A percentile compares a stretch with the other conserved stretches of the same genome.
These are phyloP conservation scores for Cutaneotrichosporon cyanovorans DNA, from an alignment of 1,284 basidiomycete genomes.

Conservation along the genomic window DNA sequence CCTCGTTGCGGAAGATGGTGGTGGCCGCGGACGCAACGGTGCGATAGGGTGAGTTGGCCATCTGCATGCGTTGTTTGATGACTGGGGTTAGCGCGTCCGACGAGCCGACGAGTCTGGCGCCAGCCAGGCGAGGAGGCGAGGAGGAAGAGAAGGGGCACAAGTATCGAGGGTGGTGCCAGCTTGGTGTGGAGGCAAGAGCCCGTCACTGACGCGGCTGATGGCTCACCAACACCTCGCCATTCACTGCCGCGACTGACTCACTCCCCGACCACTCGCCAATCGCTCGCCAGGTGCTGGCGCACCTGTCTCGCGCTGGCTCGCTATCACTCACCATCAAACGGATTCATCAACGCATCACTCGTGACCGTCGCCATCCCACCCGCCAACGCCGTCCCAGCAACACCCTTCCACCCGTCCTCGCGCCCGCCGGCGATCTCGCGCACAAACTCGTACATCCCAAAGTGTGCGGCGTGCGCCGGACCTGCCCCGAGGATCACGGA, in stretches of 20 bases:
- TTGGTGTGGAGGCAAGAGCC: too few species aligned
- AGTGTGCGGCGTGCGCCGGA: slow-evolving; percentile 96
- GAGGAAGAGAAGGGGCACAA: too few species aligned
- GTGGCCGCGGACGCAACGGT: slow-evolving; percentile 72
- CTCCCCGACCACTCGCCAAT: too few species aligned
- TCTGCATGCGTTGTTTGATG: slow-evolving; percentile 98
- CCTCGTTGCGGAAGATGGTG: slow-evolving; percentile 77
- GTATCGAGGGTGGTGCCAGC: too few species aligned
- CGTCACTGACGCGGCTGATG: too few species aligned
- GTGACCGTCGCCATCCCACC: slow-evolving; percentile 92
- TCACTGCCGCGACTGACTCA: too few species aligned
- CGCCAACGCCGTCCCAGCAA: slow-evolving; percentile 62
- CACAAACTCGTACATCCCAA: slow-evolving; percentile 89
- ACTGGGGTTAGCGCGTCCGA: slow-evolving; percentile 51
- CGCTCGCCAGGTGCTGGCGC: too few species aligned
- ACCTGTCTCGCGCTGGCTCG: too few species aligned
- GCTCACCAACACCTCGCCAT: too few species aligned
- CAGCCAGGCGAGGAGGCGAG: too few species aligned
- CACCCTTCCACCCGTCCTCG: slow-evolving; percentile 41
- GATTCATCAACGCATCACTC: slow-evolving; percentile 98
- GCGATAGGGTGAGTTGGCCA: slow-evolving; percentile 82
- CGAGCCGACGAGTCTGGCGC: slow-evolving; percentile 4
- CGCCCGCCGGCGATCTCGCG: slow-evolving; percentile 83
- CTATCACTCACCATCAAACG: slow-evolving; percentile 86
- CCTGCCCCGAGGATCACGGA: slow-evolving; percentile 97